Evolutionary conservation across 2,329 filamentous ascomycete genomes (phyloP).

Genomic region (Waltergamsia citrina): DNA sequence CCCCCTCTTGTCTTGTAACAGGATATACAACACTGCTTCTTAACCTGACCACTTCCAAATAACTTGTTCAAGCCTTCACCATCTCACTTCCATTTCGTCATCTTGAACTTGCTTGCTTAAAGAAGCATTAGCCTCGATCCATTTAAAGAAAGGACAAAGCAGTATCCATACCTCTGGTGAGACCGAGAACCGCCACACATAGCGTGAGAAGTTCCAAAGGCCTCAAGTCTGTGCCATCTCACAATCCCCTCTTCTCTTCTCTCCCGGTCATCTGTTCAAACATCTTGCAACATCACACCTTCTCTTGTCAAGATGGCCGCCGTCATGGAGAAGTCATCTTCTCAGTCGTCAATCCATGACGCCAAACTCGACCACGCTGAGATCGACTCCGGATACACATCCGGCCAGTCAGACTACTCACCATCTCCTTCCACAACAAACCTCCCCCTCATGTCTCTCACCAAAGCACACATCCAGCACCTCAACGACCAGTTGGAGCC

Average conservation of each 20-base stretch:
- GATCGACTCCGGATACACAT: conserved; percentile 79
- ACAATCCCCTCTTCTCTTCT: not conserved
- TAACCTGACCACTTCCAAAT: too few species aligned
- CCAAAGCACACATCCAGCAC: conserved; percentile 77
- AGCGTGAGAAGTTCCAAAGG: not conserved
- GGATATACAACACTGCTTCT: too few species aligned
- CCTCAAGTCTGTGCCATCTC: not conserved
- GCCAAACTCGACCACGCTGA: conserved; percentile 33
- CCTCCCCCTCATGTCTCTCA: conserved; percentile 75
- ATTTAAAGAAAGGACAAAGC: not conserved
- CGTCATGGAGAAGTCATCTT: conserved; percentile 19
- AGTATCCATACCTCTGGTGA: not conserved
- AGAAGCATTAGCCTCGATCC: not conserved
- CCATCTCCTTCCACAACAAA: conserved; percentile 20
- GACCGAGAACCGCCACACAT: not conserved
- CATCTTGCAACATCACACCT: not conserved
- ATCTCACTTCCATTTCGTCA: too few species aligned
- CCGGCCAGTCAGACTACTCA: conserved; percentile 30
- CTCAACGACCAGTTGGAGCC: conserved; percentile 83
- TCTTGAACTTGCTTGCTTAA: too few species aligned
- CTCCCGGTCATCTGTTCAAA: too few species aligned
- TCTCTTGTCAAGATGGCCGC: not conserved
- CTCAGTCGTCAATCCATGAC: conserved; percentile 26
- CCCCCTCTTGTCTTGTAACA: not conserved
- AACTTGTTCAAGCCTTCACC: too few species aligned